Evolutionary conservation across 75 land plant species (phyloP).

Genomic region (Pinus taeda): DNA sequence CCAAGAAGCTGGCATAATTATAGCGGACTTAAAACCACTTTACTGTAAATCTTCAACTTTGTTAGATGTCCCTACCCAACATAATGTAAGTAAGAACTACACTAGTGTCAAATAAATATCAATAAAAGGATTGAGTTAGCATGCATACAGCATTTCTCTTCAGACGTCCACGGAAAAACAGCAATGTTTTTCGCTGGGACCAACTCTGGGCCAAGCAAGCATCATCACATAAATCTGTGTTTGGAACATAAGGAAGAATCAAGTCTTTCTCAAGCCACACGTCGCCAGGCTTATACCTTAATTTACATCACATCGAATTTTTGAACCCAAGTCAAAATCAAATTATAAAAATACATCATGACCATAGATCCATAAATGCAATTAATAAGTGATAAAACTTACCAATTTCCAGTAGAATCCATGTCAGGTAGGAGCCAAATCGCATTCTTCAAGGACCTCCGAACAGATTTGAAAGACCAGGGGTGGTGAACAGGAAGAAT

Average conservation of each 20-base stretch:
- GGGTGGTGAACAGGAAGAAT: conserved; percentile 96
- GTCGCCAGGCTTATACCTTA: conserved; percentile 93
- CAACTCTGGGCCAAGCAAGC: conserved; percentile 44
- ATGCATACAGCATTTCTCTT: conserved; percentile 81
- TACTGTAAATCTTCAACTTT: background rate
- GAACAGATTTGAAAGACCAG: conserved; percentile 92
- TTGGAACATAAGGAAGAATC: conserved; percentile 91
- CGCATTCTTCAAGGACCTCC: conserved; percentile 73
- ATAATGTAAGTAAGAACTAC: background rate
- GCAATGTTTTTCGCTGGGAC: conserved; percentile 63
- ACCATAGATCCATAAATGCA: background rate
- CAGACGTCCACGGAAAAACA: conserved; percentile 88
- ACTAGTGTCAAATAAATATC: background rate
- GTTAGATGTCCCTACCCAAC: background rate
- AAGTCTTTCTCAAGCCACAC: conserved; percentile 90
- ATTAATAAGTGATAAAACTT: background rate
- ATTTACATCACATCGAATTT: background rate
- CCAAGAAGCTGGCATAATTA: background rate
- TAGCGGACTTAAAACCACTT: background rate
- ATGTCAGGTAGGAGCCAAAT: conserved; percentile 97
- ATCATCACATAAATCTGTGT: conserved; percentile 77
- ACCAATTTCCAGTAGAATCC: conserved; percentile 99
- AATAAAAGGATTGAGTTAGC: conserved; percentile 1
- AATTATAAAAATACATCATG: background rate
- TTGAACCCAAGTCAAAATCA: background rate